Evolutionary conservation across 2,329 filamentous ascomycete species (phyloP).

Genomic region (Apiospora kogelbergensis): DNA sequence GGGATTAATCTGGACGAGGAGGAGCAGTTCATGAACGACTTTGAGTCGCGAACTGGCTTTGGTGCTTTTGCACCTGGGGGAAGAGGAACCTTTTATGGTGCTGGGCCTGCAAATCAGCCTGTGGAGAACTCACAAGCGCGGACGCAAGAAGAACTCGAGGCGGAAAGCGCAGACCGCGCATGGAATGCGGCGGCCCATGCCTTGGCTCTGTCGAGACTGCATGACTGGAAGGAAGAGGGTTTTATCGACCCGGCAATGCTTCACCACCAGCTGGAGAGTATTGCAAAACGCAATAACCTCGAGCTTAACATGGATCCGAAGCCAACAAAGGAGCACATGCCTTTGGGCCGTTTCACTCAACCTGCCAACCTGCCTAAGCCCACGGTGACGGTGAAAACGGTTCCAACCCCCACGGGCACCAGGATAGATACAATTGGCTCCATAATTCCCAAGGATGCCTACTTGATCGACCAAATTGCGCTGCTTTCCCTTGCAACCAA

Average conservation of each 20-base stretch:
- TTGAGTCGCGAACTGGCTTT: conserved; percentile 55
- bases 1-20: conserved; percentile 87
- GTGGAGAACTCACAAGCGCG: conserved; percentile 43
- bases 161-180: conserved; percentile 63
- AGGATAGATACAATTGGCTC: conserved; percentile 64
- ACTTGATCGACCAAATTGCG: conserved; percentile 78
- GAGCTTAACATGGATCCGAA: conserved; percentile 56
- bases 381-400: conserved; percentile 52
- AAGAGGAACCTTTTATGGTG: conserved; percentile 61
- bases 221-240: conserved; percentile 67
- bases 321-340: conserved; percentile 36
- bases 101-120: conserved; percentile 65
- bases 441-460: conserved; percentile 73
- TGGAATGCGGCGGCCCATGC: conserved; percentile 66
- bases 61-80: conserved; percentile 54
- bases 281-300: conserved; percentile 58
- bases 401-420: conserved; percentile 59
- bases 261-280: conserved; percentile 58
- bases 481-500: conserved; percentile 81
- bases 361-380: conserved; percentile 51
- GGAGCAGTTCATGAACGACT: conserved; percentile 74
- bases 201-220: conserved; percentile 59
- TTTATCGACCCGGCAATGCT: conserved; percentile 67
- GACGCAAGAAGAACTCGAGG: conserved; percentile 63
- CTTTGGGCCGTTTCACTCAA: conserved; percentile 48